Evolutionary conservation across 768 basidiomycete genomes (phyloP), one percentile per base, ranked within the genome.

Genomic region (Hypholoma fasciculare): DNA sequence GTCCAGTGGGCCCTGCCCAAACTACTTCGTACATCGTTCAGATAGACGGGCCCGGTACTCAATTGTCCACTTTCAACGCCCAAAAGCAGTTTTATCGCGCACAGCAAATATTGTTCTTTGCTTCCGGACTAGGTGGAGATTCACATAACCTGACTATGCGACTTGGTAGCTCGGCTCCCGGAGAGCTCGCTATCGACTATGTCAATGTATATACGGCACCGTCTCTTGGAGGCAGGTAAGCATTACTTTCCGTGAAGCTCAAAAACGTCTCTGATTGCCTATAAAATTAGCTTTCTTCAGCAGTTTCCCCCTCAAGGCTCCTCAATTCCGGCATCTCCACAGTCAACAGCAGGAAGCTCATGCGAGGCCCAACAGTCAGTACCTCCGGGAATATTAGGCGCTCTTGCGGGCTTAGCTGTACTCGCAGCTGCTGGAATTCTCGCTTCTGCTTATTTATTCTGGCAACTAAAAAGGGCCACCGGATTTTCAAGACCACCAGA

Each of bases 171-270:
- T 1, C 34, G 30, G 40, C 17, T 20, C 30, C 13, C 38, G 48
- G 62, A 42, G 58, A 60, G 19, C 56, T 69, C 11, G 61, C 64
- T 8, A 63, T 67, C 14, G 65, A 69, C 40, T 69, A 62, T 54
- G 63, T 63, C 7, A 65, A 62, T n/a, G 60, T 69, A 6, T 69
- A 62, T 46, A 66, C 65, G 13, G 55, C 65, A 3, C 57, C 56
- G 0, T 69, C 66, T 7, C 57, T 66, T 7, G 66, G 66, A 26
- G 68, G 68, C 19, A 64, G 61, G 65, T 67, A 19, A 55, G 67
- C 30, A 46, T 43, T 23, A 20, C n/a, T 26, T 40, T 7, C 3
- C n/a, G 2, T 23, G 12, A 26, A 8, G 23, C 40, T 40, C 17
- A 12, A 19, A 46, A 5, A 9, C 13, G 17, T 6, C 17, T 7